These are phyloP conservation scores for Pseudocercospora pini-densiflorae DNA, from an alignment of 2,329 filamentous ascomycete species.

Conservation along the genomic window DNA sequence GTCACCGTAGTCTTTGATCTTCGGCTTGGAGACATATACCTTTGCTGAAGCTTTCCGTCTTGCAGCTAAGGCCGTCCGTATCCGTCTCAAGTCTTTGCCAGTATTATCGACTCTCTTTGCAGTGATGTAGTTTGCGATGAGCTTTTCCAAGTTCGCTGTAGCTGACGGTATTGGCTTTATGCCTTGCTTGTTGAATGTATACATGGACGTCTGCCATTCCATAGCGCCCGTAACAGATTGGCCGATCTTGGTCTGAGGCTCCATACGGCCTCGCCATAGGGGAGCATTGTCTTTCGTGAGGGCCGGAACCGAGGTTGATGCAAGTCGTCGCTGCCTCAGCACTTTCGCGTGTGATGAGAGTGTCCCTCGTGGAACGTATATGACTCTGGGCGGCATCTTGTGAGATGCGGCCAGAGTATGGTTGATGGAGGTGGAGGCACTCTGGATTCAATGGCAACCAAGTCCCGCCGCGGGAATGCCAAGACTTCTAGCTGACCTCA, in stretches of 20 bases:
- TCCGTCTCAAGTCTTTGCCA: constrained; percentile 27
- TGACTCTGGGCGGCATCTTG: constrained; percentile 22
- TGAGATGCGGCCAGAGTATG: background rate
- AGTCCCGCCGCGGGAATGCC: background rate
- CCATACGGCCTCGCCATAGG: constrained; percentile 24
- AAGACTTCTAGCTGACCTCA: background rate
- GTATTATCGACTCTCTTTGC: constrained; percentile 27
- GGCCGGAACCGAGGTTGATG: constrained; percentile 15
- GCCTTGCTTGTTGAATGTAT: constrained; percentile 34
- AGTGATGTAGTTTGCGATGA: constrained; percentile 31
- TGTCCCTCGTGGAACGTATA: constrained; percentile 17
- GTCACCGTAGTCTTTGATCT: constrained; percentile 34
- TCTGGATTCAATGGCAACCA: background rate
- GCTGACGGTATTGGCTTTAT: constrained; percentile 30
- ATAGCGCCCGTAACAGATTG: constrained; percentile 30
- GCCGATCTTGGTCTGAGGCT: constrained; percentile 24
- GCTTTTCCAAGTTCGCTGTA: constrained; percentile 29
- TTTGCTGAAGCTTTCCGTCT: constrained; percentile 31
- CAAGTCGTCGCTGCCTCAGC: constrained; percentile 18
- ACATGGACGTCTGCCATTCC: constrained; percentile 36
- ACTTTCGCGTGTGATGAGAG: constrained; percentile 23
- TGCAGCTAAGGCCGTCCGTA: constrained; percentile 26
- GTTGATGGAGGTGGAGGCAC: background rate
- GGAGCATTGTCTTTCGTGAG: constrained; percentile 13
- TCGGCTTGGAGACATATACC: constrained; percentile 31